Percentiles rank a stretch among this genome's conserved stretches.
Evolutionary conservation across 2,329 filamentous ascomycete genomes (phyloP).

Genomic region (Setomelanomma holmii): DNA sequence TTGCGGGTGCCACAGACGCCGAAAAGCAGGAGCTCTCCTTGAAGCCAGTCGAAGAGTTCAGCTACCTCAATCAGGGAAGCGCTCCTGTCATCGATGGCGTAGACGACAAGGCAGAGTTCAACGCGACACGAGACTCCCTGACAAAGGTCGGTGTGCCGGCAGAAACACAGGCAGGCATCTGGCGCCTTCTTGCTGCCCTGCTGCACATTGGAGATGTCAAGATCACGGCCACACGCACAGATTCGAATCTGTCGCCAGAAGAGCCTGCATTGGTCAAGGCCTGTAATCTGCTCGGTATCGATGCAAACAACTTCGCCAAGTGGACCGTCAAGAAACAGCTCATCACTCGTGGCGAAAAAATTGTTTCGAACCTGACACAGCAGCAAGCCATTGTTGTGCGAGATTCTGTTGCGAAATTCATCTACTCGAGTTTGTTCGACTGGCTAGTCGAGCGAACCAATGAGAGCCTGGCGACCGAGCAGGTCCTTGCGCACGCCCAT

Average conservation of each 20-base stretch:
- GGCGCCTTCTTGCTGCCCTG: constrained; percentile 86
- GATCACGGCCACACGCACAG: constrained; percentile 87
- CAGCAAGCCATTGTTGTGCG: constrained; percentile 93
- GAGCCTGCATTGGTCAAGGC: constrained; percentile 86
- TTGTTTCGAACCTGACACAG: constrained; percentile 91
- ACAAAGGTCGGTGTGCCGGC: constrained; percentile 83
- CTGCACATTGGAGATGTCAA: constrained; percentile 96
- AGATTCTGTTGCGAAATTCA: constrained; percentile 97
- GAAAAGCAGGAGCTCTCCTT: constrained; percentile 82
- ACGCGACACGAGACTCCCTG: constrained; percentile 84
- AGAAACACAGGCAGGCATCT: constrained; percentile 81
- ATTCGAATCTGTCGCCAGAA: constrained; percentile 79
- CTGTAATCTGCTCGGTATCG: constrained; percentile 84
- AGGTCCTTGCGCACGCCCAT: constrained; percentile 79
- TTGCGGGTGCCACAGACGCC: constrained; percentile 86
- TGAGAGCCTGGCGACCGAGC: constrained; percentile 83
- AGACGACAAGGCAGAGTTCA: constrained; percentile 93
- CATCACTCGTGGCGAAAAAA: constrained; percentile 95
- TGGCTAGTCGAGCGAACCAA: constrained; percentile 99
- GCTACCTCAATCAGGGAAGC: constrained; percentile 95
- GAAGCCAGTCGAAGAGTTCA: constrained; percentile 85
- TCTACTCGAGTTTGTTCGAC: constrained; percentile 97
- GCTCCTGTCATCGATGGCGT: constrained; percentile 91
- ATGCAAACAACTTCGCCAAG: constrained; percentile 85
- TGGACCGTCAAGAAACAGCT: constrained; percentile 99